These are phyloP conservation scores for Ascocoryne sarcoides DNA, from an alignment of 2,329 filamentous ascomycete species.

Conservation along the genomic window DNA sequence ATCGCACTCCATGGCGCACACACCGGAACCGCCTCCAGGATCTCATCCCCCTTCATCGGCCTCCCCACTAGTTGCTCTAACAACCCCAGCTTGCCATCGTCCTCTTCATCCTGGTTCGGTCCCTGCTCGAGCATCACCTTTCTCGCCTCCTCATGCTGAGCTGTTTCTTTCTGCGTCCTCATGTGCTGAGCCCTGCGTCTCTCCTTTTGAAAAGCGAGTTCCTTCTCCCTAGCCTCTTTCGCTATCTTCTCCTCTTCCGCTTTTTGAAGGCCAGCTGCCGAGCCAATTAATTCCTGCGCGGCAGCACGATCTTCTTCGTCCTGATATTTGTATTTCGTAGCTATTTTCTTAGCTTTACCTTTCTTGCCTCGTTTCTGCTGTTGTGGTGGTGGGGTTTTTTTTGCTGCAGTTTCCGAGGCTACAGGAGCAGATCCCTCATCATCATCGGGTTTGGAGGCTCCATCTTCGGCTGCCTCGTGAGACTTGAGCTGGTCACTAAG, in stretches of 20 bases:
- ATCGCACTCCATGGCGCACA: constrained; percentile 59
- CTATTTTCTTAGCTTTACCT: constrained; percentile 78
- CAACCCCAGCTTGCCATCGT: constrained; percentile 42
- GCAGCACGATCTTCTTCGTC: constrained; percentile 86
- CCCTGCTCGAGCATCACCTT: constrained; percentile 51
- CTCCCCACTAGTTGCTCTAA: constrained; percentile 70
- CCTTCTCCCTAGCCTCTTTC: constrained; percentile 61
- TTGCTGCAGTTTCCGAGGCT: not conserved
- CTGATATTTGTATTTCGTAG: constrained; percentile 84
- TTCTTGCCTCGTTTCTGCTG: constrained; percentile 65
- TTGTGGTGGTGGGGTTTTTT: constrained; percentile 23
- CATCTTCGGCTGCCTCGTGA: not conserved
- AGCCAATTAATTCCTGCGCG: constrained; percentile 80
- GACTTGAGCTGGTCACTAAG: not conserved
- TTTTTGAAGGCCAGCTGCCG: constrained; percentile 56
- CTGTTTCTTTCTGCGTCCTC: constrained; percentile 64
- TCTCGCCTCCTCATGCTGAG: constrained; percentile 66
- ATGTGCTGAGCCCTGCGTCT: constrained; percentile 75
- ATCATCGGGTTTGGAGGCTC: not conserved
- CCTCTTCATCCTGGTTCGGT: constrained; percentile 49
- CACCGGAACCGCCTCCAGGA: constrained; percentile 56
- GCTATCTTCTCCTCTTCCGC: constrained; percentile 59
- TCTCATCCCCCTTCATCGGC: constrained; percentile 74
- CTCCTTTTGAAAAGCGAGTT: constrained; percentile 61
- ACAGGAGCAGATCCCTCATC: not conserved